Base-by-base conservation (phyloP, 208 protist genomes). In the Trypanosoma boissoni region DNA sequence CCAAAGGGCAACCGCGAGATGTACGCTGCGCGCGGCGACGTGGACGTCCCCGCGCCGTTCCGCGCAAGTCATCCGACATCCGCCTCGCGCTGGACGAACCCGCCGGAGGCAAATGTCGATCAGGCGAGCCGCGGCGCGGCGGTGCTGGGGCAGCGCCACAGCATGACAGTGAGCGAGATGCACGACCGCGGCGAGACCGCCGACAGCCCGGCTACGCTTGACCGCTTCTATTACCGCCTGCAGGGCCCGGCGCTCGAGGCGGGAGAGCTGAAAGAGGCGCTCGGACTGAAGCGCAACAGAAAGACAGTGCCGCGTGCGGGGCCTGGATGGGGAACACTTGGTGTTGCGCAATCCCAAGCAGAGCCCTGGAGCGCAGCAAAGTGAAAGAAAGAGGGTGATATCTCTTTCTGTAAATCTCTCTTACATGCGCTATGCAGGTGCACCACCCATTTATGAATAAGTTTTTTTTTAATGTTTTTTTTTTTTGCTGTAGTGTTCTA, bases 121-220 rank as follows among this genome's bases (percentile, higher is more conserved):
- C 87, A 94, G 64, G 83, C 87, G 10, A 78, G 73, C 37, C 78
- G 87, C 34, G 87, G 82, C 37, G 80, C 87, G 26, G 83, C 82
- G 5, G 73, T 72, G n/a, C 60, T 94, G 24, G 87, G 83, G 39
- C 89, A 91, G 71, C 80, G 87, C 12, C 80, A 79, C n/a, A 32
- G 65, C 44, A 91, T 94, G 83, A 60, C 68, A 41, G 82, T 94
- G 59, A 94, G 83, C 45, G 84, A 91, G 24, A 94, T 94, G 87
- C 87, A 94, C 64, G 87, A 91, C 63, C 44, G 52, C n/a, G 78
- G 78, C 52, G 87, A 94, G 54, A 90, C 83, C 12, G 60, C 78
- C 1, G 87, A 91, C 53, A 87, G 87, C 57, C 78, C 83, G n/a
- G 82, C 77, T 16, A 74, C 76, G 55, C 72, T 94, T 18, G 82